These are phyloP conservation scores for Aureobasidium sp. DNA, from an alignment of 2,329 filamentous ascomycete genomes.

Conservation along the genomic window DNA sequence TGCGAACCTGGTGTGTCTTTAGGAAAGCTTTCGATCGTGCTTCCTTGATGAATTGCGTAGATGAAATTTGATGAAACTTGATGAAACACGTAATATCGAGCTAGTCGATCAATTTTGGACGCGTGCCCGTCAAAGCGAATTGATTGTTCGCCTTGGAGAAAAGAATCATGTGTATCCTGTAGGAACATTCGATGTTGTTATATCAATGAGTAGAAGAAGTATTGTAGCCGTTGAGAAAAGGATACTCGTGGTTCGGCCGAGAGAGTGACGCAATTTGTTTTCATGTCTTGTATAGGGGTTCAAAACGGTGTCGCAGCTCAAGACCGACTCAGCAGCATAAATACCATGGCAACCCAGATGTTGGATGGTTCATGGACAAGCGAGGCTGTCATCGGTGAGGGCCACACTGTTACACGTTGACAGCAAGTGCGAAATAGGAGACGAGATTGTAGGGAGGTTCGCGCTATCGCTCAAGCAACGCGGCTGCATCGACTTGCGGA, in stretches of 20 bases:
- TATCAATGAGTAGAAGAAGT: neutral
- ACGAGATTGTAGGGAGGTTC: constrained; percentile 5
- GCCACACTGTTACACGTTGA: constrained; percentile 6
- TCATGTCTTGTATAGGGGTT: constrained; percentile 9
- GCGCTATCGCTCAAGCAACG: constrained; percentile 10
- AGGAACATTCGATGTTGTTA: neutral
- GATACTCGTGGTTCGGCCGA: neutral
- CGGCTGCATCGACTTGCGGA: constrained; percentile 11
- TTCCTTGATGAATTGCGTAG: neutral
- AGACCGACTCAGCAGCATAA: neutral
- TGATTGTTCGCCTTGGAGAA: neutral
- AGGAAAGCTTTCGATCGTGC: neutral
- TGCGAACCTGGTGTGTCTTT: neutral
- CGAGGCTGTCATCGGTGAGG: neutral
- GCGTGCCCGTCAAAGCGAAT: neutral
- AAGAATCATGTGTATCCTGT: no score
- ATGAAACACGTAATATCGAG: constrained; percentile 6
- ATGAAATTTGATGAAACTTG: constrained; percentile 9
- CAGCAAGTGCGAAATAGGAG: neutral
- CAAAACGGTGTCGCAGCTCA: neutral
- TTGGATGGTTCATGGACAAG: neutral
- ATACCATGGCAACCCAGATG: neutral
- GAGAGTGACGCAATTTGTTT: neutral
- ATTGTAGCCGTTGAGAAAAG: neutral
- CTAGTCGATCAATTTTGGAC: neutral